Evolutionary conservation across 371 early-diverging fungal species (phyloP).

Genomic region (Chytridiales sp.): DNA sequence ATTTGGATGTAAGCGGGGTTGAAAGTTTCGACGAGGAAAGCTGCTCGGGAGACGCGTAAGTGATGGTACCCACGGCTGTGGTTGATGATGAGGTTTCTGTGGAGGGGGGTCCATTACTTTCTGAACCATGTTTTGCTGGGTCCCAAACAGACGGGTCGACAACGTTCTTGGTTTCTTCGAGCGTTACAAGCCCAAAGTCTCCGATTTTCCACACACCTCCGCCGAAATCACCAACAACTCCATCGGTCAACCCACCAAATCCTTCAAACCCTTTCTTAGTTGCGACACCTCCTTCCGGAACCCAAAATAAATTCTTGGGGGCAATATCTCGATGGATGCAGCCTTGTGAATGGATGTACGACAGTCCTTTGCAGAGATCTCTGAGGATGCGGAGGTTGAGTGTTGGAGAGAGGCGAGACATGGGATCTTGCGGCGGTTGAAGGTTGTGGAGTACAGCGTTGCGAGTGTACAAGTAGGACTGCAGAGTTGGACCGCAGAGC

Average conservation of each 20-base stretch:
- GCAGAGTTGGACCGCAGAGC: constrained; percentile 41
- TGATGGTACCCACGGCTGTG: constrained; percentile 70
- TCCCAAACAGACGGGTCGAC: constrained; percentile 5
- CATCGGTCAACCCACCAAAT: neutral
- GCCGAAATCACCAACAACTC: neutral
- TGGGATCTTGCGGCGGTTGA: neutral
- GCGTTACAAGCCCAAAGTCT: constrained; percentile 82
- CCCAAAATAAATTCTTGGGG: constrained; percentile 50
- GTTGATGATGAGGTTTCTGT: constrained; percentile 1
- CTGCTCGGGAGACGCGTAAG: constrained; percentile 95
- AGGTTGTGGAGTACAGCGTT: constrained; percentile 22
- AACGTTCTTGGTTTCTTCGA: neutral
- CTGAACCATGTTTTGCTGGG: too few species aligned
- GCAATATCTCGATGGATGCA: constrained; percentile 48
- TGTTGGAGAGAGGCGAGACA: constrained; percentile 3
- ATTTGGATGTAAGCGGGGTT: constrained; percentile 43
- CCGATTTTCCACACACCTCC: constrained; percentile 67
- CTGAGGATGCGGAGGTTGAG: constrained; percentile 23
- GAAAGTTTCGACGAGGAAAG: constrained; percentile 32
- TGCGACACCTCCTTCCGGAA: constrained; percentile 15
- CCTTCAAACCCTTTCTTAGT: constrained; percentile 5
- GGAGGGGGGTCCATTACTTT: neutral
- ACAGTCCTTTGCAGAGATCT: constrained; percentile 37
- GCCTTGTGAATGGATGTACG: constrained; percentile 36
- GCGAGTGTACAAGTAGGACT: constrained; percentile 32